Base-by-base conservation (phyloP, 2,329 filamentous ascomycete genomes). In the Apiospora kogelbergensis region DNA sequence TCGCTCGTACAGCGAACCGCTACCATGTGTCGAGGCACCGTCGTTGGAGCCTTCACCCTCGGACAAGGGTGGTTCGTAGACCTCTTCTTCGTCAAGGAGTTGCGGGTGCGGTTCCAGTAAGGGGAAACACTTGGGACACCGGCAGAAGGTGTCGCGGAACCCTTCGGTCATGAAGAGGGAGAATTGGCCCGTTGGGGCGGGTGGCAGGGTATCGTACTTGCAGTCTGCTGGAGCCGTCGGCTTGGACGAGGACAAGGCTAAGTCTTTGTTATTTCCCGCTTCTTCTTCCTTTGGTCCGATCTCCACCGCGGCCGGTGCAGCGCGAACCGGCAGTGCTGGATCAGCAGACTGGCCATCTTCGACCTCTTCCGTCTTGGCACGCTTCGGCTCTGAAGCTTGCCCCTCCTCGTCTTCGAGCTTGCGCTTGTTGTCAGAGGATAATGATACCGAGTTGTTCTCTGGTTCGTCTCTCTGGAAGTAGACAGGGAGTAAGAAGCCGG, bases 41-140 rank as follows among this genome's bases (percentile, higher is more conserved):
- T 84, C 86, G 2, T 86, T 88, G 6, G 82, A 84, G 2, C 84
- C 87, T 20, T 86, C 84, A 20, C 53, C 53, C 20, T 86, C 84
- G 1, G 94, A 97, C 6, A 98, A 83, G 1, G 95, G 94, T 0
- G 95, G 96, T 76, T 98, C 94, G 80, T 99, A 99, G 1, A 90
- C 90, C 42, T 97, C 94, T 84, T 99, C 96, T 80, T 97, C 94
- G 76, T 98, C 95, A 11, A 97, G 89, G 13, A 99, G 91, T 76
- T 97, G 93, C 0, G 90, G 89, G 77, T 97, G 90, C 0, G 84
- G 81, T 68, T 88, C 84, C 1, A 98, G 87, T 15, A 88, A 82
- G 0, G 90, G 89, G 80, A 93, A 97, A 83, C 95, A 98, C n/a
- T 85, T 81, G 20, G 88, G 78, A 80, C 96, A 99, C 76, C 86